phyloP scores from a whole-genome alignment of 176 grass and related monocot species.

The Aegilops speltoides region DNA sequence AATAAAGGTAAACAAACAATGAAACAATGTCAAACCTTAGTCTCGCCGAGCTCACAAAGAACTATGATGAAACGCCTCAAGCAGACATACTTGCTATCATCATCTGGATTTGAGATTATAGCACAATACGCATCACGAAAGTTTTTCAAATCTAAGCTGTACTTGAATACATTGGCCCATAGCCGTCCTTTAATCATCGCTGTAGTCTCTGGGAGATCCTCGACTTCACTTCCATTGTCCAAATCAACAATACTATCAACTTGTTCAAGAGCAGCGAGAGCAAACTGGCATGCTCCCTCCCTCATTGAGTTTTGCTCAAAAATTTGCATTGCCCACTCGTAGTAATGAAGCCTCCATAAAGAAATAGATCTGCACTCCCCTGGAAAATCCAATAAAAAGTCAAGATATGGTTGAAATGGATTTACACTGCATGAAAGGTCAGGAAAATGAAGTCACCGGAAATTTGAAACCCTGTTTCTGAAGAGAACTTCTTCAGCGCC shows the following conservation, averaged over 20 bases:
- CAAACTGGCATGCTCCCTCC: slow-evolving; percentile 87
- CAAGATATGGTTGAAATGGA: slow-evolving; percentile 22
- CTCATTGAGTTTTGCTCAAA: slow-evolving; percentile 84
- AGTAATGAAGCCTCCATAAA: slow-evolving; percentile 87
- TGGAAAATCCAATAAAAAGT: slow-evolving; percentile 25
- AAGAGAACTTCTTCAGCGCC: slow-evolving; percentile 60
- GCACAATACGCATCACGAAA: slow-evolving; percentile 89
- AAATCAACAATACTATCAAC: slow-evolving; percentile 49
- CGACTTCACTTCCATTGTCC: slow-evolving; percentile 43
- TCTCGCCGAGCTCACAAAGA: slow-evolving; percentile 86
- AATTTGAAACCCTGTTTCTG: slow-evolving; percentile 78
- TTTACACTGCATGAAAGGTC: background rate
- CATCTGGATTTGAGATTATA: slow-evolving; percentile 85
- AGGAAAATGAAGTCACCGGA: slow-evolving; percentile 55
- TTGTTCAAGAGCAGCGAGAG: slow-evolving; percentile 91
- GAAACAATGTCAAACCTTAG: slow-evolving; percentile 66
- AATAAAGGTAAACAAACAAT: slow-evolving; percentile 24
- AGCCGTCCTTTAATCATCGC: slow-evolving; percentile 65
- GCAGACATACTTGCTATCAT: slow-evolving; percentile 86
- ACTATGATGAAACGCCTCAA: slow-evolving; percentile 92
- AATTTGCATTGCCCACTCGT: slow-evolving; percentile 84
- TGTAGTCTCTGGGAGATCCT: slow-evolving; percentile 56
- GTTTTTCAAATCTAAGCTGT: slow-evolving; percentile 79
- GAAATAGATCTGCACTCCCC: slow-evolving; percentile 59
- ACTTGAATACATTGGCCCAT: slow-evolving; percentile 93